These are phyloP conservation scores for Gossypium longicalyx DNA, from an alignment of 345 rosid genomes.

Conservation along the genomic window DNA sequence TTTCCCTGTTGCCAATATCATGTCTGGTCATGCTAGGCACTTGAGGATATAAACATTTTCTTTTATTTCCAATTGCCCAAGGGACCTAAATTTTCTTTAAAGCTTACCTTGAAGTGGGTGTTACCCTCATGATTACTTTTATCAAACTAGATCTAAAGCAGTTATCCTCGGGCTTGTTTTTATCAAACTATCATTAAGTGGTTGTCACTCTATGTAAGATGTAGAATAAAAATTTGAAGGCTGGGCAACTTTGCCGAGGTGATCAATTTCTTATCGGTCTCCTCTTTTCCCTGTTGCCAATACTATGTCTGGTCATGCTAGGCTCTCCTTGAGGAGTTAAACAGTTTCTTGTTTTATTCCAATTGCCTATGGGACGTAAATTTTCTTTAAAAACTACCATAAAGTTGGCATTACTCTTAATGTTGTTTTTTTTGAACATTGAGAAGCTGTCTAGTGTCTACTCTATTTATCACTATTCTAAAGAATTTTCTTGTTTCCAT, in stretches of 20 bases:
- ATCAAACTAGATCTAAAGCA: background rate
- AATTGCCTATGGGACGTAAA: constrained; percentile 10
- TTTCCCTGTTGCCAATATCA: constrained; percentile 9
- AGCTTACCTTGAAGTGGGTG: background rate
- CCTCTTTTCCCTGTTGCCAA: constrained; percentile 15
- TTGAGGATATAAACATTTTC: background rate
- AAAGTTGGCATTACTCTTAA: background rate
- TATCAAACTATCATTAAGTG: background rate
- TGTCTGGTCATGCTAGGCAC: constrained; percentile 3
- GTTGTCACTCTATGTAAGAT: background rate
- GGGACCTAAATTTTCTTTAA: background rate
- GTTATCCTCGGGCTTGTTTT: too few relatives aligned
- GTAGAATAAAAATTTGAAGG: background rate
- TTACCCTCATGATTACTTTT: background rate
- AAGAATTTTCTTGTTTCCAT: too few relatives aligned
- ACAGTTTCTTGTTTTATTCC: background rate
- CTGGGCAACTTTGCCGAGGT: constrained; percentile 49
- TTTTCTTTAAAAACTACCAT: background rate
- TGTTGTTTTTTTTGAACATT: background rate
- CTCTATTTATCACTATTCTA: too few relatives aligned
- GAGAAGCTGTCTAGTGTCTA: too few relatives aligned
- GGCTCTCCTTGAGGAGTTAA: background rate
- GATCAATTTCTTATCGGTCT: constrained; percentile 1
- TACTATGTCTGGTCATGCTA: background rate
- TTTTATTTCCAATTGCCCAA: constrained; percentile 12